These are phyloP conservation scores for Aspergillus unguis DNA, from an alignment of 2,329 filamentous ascomycete species.

Conservation along the genomic window DNA sequence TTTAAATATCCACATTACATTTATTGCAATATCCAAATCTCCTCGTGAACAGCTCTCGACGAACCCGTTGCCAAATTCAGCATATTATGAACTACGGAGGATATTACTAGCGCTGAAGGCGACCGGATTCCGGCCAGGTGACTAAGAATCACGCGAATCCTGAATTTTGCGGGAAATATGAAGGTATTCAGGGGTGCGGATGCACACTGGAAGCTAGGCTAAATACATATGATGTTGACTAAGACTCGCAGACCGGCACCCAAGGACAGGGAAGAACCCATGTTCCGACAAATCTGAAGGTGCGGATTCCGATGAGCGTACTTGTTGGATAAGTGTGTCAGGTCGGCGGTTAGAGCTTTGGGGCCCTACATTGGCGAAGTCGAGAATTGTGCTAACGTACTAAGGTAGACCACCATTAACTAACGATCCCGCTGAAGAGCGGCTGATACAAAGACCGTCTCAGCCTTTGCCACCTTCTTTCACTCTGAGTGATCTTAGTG, in stretches of 20 bases:
- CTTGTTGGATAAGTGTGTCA: neutral
- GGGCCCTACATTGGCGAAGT: neutral
- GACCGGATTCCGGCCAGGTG: neutral
- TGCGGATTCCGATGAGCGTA: neutral
- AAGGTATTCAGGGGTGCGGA: neutral
- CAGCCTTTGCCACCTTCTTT: neutral
- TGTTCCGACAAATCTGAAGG: neutral
- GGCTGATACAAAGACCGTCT: neutral
- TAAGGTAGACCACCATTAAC: neutral
- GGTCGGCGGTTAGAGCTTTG: neutral
- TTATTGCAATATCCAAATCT: neutral
- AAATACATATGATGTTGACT: neutral
- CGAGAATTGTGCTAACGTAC: neutral
- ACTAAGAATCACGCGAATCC: neutral
- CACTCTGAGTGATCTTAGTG: neutral
- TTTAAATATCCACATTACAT: neutral
- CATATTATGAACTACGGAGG: neutral
- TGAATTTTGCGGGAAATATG: neutral
- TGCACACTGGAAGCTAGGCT: neutral
- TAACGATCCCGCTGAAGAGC: neutral
- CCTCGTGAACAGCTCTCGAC: neutral
- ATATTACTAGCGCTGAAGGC: neutral
- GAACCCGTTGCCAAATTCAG: neutral
- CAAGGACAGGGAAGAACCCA: neutral
- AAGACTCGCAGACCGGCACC: neutral